Evolutionary conservation across 768 basidiomycete genomes (phyloP), one percentile per base, ranked within the genome.

Genomic region (Cystofilobasidium macerans): DNA sequence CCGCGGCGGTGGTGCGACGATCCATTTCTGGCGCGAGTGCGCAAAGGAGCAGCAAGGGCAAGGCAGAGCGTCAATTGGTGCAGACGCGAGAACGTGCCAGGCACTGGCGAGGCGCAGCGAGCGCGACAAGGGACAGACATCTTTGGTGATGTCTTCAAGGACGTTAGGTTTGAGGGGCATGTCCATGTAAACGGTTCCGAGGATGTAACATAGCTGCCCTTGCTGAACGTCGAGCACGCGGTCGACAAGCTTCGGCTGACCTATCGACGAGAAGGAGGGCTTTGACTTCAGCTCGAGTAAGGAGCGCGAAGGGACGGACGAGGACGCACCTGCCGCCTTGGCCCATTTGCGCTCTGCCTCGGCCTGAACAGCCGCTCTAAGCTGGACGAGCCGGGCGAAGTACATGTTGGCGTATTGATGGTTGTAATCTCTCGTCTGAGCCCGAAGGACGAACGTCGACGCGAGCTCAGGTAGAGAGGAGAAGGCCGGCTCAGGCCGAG

Each of bases 161-260:
- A 99, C 88, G 72, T 97, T 98, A 0, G 94, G 94, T 73, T 99
- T 99, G 60, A 98, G 80, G 12, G 92, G 89, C 95, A 99, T 99
- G 68, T 99, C 92, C 85, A 98, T 86, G 75, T 97, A 99, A 8
- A 97, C 85, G 0, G 95, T 99, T 4, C 95, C 95, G 62, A 95
- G 79, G 68, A 98, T 82, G 75, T 86, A 97, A 76, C 91, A 95
- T 62, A 94, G 78, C 71, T 86, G 80, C 0, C 86, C 86, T 71
- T 89, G 88, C 54, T 84, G 78, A 11, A 98, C 86, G 65, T 98
- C 94, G 5, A 95, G 83, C 2, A 94, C 87, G 35, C 89, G 81
- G 8, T 84, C 81, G n/a, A 93, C 82, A 35, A 85, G 80, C 14
- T 80, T 72, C 0, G 91, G 89, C 14, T 81, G 79, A 12, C 85